phyloP scores from a whole-genome alignment of 2,329 filamentous ascomycete species.

The Colletotrichum sp. region DNA sequence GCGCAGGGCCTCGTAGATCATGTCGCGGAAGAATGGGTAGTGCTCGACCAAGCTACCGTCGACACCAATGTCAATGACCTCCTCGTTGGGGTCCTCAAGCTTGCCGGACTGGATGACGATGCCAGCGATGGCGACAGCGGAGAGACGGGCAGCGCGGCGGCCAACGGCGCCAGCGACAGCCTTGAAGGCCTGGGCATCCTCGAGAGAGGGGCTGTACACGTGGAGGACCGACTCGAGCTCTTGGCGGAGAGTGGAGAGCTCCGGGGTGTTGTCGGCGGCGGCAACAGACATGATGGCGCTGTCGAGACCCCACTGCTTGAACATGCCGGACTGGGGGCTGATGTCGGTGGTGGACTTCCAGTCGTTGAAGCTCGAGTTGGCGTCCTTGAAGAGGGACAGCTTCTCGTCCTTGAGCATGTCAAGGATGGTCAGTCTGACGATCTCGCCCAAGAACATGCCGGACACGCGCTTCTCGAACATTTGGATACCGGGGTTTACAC shows the following conservation, averaged over 20 bases:
- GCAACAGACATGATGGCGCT: conserved; percentile 89
- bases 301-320: conserved; percentile 87
- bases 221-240: conserved; percentile 78
- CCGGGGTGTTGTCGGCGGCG: conserved; percentile 77
- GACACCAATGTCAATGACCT: conserved; percentile 87
- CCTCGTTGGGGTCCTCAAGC: conserved; percentile 66
- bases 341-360: conserved; percentile 73
- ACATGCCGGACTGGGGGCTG: conserved; percentile 68
- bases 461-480: conserved; percentile 99
- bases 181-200: conserved; percentile 90
- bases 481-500: conserved; percentile 90
- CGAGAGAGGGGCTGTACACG: conserved; percentile 76
- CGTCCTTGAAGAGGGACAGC: conserved; percentile 76
- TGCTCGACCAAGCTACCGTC: conserved; percentile 95
- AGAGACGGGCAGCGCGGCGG: conserved; percentile 84
- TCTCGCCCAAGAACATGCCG: conserved; percentile 97
- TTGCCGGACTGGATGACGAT: conserved; percentile 82
- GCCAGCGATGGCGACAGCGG: conserved; percentile 86
- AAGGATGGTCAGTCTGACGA: conserved; percentile 79
- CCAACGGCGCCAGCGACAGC: conserved; percentile 82
- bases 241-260: conserved; percentile 75
- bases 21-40: conserved; percentile 89
- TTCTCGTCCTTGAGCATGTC: conserved; percentile 72
- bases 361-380: conserved; percentile 74
- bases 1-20: conserved; percentile 82